Evolutionary conservation across 176 grass and related monocot genomes (phyloP).

Genomic region (Musa troglodytarum): DNA sequence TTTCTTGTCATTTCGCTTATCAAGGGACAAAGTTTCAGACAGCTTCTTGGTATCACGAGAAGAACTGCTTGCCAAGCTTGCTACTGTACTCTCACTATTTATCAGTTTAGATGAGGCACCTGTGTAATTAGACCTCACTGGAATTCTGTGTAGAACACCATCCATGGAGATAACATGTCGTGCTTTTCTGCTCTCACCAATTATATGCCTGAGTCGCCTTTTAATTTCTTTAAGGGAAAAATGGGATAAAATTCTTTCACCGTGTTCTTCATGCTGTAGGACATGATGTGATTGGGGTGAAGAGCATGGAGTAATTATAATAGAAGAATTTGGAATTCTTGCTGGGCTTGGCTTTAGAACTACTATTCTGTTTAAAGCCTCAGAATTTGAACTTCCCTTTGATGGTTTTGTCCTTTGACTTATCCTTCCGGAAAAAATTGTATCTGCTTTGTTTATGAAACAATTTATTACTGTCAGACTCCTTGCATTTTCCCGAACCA

Average conservation of each 20-base stretch:
- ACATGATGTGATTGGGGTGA: constrained; percentile 32
- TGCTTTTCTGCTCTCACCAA: constrained; percentile 41
- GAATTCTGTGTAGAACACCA: constrained; percentile 32
- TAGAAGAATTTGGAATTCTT: constrained; percentile 34
- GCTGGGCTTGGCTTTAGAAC: constrained; percentile 67
- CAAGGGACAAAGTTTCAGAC: constrained; percentile 19
- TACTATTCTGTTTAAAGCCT: constrained; percentile 69
- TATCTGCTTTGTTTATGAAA: constrained; percentile 46
- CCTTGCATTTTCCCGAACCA: constrained; percentile 31
- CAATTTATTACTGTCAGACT: constrained; percentile 20
- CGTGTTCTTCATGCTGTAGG: constrained; percentile 26
- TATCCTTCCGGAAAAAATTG: constrained; percentile 64
- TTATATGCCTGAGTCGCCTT: constrained; percentile 51
- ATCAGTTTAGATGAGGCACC: constrained; percentile 39
- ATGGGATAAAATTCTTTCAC: constrained; percentile 40
- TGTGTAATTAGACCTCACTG: constrained; percentile 28
- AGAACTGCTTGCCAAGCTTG: constrained; percentile 30
- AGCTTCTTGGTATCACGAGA: constrained; percentile 25
- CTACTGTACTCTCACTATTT: constrained; percentile 25
- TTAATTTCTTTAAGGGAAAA: constrained; percentile 82
- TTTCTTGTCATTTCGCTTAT: constrained; percentile 10
- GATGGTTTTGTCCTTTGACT: constrained; percentile 36
- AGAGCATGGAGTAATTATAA: constrained; percentile 30
- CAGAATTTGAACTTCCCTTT: constrained; percentile 29
- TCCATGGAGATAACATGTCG: constrained; percentile 35